Evolutionary conservation across 2,329 filamentous ascomycete species (phyloP).

Genomic region (Fusarium neocosmosporiellum): DNA sequence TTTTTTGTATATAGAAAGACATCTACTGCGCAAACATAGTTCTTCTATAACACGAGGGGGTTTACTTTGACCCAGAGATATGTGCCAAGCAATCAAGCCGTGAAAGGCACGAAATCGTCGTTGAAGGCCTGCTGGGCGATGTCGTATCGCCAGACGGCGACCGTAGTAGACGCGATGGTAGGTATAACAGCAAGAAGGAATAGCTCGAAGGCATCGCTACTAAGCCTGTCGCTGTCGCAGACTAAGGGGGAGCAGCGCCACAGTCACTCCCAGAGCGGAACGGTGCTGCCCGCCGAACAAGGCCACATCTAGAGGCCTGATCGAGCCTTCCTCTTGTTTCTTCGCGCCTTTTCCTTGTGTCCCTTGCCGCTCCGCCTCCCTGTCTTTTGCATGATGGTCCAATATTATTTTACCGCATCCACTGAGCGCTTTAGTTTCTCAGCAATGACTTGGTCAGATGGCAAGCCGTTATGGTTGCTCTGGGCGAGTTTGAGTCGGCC

Average conservation of each 20-base stretch:
- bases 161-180: neutral
- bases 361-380: neutral
- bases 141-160: neutral
- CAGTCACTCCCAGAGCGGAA: too few relatives aligned
- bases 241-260: neutral
- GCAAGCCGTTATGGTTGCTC: neutral
- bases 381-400: neutral
- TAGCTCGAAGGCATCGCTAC: neutral
- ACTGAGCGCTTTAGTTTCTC: neutral
- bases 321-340: neutral
- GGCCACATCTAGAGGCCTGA: neutral
- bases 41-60: too few relatives aligned
- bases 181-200: neutral
- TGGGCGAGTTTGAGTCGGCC: neutral
- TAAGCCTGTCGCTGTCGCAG: neutral
- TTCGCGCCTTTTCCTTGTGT: neutral
- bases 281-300: neutral
- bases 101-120: too few relatives aligned
- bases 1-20: too few relatives aligned
- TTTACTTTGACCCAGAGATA: too few relatives aligned
- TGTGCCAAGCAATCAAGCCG: too few relatives aligned
- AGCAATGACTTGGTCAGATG: neutral
- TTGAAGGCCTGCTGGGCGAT: neutral
- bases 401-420: neutral
- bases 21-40: too few relatives aligned